Evolutionary conservation across 305 asterid genomes (phyloP).

Genomic region (Ilex paraguariensis): DNA sequence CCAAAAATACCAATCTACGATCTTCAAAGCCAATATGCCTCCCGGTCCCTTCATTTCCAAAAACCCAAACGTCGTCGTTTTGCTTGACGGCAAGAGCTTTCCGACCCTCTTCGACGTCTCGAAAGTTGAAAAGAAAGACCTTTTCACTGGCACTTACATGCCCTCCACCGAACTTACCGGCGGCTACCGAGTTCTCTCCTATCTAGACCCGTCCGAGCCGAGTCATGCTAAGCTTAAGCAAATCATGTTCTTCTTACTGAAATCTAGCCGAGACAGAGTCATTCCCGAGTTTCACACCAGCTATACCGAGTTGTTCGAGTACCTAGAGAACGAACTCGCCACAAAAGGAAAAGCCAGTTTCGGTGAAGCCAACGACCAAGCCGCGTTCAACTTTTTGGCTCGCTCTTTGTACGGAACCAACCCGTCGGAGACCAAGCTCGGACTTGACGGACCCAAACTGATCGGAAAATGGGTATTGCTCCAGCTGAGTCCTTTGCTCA

Average conservation of each 20-base stretch:
- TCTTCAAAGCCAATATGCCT: conserved; percentile 78
- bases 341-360: conserved; percentile 51
- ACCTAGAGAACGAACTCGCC: conserved; percentile 44
- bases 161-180: conserved; percentile 78
- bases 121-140: conserved; percentile 66
- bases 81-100: conserved; percentile 75
- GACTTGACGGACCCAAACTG: conserved; percentile 56
- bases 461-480: conserved; percentile 65
- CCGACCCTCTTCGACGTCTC: conserved; percentile 65
- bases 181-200: conserved; percentile 67
- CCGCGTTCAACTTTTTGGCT: conserved; percentile 67
- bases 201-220: conserved; percentile 81
- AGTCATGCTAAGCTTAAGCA: conserved; percentile 60
- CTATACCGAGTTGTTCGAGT: conserved; percentile 41
- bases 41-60: conserved; percentile 68
- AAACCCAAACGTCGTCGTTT: conserved; percentile 57
- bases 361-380: conserved; percentile 49
- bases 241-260: conserved; percentile 52
- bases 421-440: conserved; percentile 47
- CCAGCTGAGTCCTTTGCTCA: conserved; percentile 58
- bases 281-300: conserved; percentile 56
- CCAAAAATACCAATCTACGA: conserved; percentile 57
- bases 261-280: conserved; percentile 54
- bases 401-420: conserved; percentile 47
- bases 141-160: conserved; percentile 78